These are phyloP conservation scores for Glomus cerebriforme DNA, from an alignment of 192 early-diverging fungal genomes.

Conservation along the genomic window DNA sequence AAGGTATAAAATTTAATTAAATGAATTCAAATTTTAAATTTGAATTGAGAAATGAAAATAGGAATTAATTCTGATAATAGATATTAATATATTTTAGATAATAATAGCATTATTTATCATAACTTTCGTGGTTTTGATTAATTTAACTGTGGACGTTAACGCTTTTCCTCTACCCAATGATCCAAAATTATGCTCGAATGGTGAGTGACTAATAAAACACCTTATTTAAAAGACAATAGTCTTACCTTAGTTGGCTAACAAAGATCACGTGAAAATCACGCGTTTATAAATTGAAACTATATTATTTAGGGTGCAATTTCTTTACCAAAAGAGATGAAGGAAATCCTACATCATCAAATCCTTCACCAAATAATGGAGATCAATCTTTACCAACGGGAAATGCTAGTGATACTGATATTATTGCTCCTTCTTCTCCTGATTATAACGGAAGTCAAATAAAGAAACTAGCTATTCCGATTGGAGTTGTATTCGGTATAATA, in stretches of 20 bases:
- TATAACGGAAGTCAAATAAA: not conserved
- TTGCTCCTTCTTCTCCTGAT: not conserved
- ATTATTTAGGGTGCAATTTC: not conserved
- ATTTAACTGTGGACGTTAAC: not conserved
- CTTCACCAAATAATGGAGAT: conserved; percentile 30
- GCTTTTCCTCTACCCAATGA: conserved; percentile 34
- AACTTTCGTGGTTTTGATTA: not conserved
- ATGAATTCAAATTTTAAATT: not conserved
- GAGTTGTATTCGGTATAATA: not conserved
- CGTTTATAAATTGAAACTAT: no score
- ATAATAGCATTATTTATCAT: not conserved
- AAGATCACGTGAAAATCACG: conserved; percentile 36
- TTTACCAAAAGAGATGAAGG: not conserved
- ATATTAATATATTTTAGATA: not conserved
- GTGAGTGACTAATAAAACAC: not conserved
- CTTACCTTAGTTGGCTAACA: not conserved
- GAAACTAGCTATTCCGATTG: conserved; percentile 6
- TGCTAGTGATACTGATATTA: not conserved
- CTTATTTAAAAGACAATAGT: no score
- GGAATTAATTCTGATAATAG: no score
- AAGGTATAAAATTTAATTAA: not conserved
- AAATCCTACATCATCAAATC: conserved; percentile 5
- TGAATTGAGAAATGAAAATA: no score
- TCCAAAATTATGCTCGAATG: conserved; percentile 37
- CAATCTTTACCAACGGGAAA: not conserved